Evolutionary conservation across 176 grass and related monocot species (phyloP).

Genomic region (Hordeum marinum): DNA sequence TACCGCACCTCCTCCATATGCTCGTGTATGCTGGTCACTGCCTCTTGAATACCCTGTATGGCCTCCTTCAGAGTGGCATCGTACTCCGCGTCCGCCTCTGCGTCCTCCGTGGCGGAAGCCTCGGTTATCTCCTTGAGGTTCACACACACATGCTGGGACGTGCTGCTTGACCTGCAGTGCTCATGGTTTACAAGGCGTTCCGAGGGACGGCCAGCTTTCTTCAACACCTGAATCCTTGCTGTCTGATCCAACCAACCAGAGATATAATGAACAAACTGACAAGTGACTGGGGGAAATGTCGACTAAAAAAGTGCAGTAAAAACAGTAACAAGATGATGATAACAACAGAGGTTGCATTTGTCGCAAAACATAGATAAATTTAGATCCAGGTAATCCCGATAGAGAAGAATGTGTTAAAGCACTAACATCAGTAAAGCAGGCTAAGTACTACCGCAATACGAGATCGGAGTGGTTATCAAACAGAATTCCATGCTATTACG

Average conservation of each 20-base stretch:
- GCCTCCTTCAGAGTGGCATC: conserved; percentile 70
- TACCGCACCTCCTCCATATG: conserved; percentile 79
- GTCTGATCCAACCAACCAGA: conserved; percentile 43
- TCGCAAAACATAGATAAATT: background rate
- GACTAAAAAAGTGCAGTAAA: background rate
- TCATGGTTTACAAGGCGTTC: conserved; percentile 66
- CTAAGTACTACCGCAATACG: background rate
- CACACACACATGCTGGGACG: conserved; percentile 57
- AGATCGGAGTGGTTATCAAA: background rate
- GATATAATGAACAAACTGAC: conserved; percentile 12
- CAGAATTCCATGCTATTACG: background rate
- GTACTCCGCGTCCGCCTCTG: conserved; percentile 72
- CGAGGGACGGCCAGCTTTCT: conserved; percentile 77
- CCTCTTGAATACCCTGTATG: conserved; percentile 69
- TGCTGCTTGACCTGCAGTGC: conserved; percentile 43
- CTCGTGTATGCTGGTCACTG: conserved; percentile 79
- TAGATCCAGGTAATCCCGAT: background rate
- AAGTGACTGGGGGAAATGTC: background rate
- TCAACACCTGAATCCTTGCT: conserved; percentile 75
- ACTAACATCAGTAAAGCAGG: background rate
- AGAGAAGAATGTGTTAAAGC: background rate
- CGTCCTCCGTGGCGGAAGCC: conserved; percentile 64
- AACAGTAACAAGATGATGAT: background rate
- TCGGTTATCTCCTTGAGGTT: conserved; percentile 81
- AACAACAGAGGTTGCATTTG: background rate